A percentile compares a stretch with the other conserved stretches of the same genome.
These are phyloP conservation scores for Umbelopsis sp. DNA, from an alignment of 371 early-diverging fungal genomes.

Conservation along the genomic window DNA sequence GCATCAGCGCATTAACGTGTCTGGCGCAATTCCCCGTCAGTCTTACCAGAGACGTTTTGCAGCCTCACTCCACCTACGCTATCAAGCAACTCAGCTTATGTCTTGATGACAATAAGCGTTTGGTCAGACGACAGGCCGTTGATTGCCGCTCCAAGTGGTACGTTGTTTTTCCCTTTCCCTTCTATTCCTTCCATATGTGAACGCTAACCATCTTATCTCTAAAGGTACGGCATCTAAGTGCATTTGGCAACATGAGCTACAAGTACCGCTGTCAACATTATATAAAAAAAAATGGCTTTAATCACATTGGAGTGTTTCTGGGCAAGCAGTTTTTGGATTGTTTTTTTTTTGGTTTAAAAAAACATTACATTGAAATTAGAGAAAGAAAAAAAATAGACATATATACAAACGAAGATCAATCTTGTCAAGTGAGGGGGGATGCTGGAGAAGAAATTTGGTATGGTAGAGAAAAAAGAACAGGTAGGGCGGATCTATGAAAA, in stretches of 20 bases:
- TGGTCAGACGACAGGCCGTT: slow-evolving; percentile 88
- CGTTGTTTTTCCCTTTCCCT: slow-evolving; percentile 2
- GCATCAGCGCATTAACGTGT: slow-evolving; percentile 74
- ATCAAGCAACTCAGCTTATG: slow-evolving; percentile 61
- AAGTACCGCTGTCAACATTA: too few species aligned
- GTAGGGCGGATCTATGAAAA: background rate
- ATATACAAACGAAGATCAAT: slow-evolving; percentile 5
- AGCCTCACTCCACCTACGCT: slow-evolving; percentile 65
- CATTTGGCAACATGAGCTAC: too few species aligned
- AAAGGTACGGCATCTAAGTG: background rate
- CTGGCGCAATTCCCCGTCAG: slow-evolving; percentile 70
- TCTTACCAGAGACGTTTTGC: slow-evolving; percentile 61
- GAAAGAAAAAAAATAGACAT: slow-evolving; percentile 9
- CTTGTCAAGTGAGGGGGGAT: background rate
- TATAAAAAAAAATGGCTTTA: too few species aligned
- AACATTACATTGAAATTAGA: background rate
- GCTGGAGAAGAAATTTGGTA: background rate
- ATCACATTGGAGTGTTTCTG: too few species aligned
- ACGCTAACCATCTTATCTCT: background rate
- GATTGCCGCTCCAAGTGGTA: slow-evolving; percentile 88
- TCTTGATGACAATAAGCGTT: slow-evolving; percentile 87
- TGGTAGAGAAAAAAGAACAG: too few species aligned
- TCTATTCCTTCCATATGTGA: background rate
- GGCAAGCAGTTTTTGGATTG: too few species aligned
- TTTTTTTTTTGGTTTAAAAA: background rate